Conservation (phyloP, 192 early-diverging fungal genomes). For the Entomortierella parvispora region DNA sequence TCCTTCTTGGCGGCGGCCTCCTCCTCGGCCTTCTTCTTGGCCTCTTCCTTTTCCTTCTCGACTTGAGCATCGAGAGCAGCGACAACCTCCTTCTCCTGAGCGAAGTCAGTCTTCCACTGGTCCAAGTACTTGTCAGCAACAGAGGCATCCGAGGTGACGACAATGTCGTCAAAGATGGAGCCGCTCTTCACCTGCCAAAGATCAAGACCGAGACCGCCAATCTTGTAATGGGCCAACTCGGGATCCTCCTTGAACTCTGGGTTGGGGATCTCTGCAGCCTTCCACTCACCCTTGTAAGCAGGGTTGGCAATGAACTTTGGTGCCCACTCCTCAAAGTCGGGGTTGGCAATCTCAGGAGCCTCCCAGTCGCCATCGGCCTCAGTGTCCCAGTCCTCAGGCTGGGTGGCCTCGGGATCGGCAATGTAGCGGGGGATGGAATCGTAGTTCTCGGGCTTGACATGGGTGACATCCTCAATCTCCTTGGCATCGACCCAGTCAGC, state of each 20-base stretch:
- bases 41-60: slow-evolving; percentile 16
- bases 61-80: slow-evolving; percentile 14
- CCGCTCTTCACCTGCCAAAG: slow-evolving; percentile 96
- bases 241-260: slow-evolving; percentile 92
- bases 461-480: slow-evolving; percentile 82
- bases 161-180: slow-evolving; percentile 94
- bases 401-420: slow-evolving; percentile 78
- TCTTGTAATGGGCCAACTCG: slow-evolving; percentile 85
- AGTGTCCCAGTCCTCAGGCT: slow-evolving; percentile 91
- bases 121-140: slow-evolving; percentile 72
- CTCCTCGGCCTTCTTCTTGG: not conserved
- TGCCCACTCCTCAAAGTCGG: slow-evolving; percentile 86
- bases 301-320: slow-evolving; percentile 89
- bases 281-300: slow-evolving; percentile 95
- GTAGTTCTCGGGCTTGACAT: slow-evolving; percentile 85
- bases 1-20: slow-evolving; percentile 5
- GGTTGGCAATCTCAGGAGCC: slow-evolving; percentile 87
- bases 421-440: slow-evolving; percentile 80
- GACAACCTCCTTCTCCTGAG: slow-evolving; percentile 21
- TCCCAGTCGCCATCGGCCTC: slow-evolving; percentile 98
- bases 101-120: slow-evolving; percentile 24
- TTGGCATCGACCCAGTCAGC: slow-evolving; percentile 92
- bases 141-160: slow-evolving; percentile 84
- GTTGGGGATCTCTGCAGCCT: slow-evolving; percentile 87
- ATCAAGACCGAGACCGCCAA: slow-evolving; percentile 90